A percentile compares a stretch with the other conserved stretches of the same genome.
phyloP scores from a whole-genome alignment of 306 rosid genomes.

The Cyamopsis tetragonoloba region DNA sequence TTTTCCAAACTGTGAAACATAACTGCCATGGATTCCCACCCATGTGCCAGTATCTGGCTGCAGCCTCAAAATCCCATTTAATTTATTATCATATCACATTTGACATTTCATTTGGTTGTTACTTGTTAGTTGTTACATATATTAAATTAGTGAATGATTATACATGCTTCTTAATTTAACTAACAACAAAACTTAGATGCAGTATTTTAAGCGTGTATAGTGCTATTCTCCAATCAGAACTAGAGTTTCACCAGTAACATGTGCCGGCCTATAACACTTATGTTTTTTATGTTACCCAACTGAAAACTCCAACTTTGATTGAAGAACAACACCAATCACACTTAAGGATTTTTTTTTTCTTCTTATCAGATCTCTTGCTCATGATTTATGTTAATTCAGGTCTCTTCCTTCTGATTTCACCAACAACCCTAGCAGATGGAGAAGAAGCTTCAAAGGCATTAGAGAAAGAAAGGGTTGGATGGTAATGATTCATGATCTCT shows the following conservation, averaged over 20 bases:
- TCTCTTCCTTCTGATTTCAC: constrained; percentile 55
- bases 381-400: constrained; percentile 32
- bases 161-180: background rate
- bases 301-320: too few species aligned
- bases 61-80: constrained; percentile 3
- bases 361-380: background rate
- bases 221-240: too few species aligned
- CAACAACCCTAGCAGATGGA: constrained; percentile 55
- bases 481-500: constrained; percentile 81
- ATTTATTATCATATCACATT: constrained; percentile 23
- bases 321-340: too few species aligned
- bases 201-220: too few species aligned
- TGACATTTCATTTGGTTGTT: constrained; percentile 25
- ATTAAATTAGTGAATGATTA: background rate
- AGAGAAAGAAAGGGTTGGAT: constrained; percentile 92
- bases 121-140: too few species aligned
- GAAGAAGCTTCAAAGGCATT: constrained; percentile 49
- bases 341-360: too few species aligned
- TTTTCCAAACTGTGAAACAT: constrained; percentile 34
- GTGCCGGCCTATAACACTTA: too few species aligned
- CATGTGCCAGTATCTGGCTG: constrained; percentile 51
- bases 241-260: too few species aligned
- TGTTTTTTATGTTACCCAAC: too few species aligned
- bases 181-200: too few species aligned
- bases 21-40: constrained; percentile 50